A percentile compares a stretch with the other conserved stretches of the same genome.
Evolutionary conservation across 139 green algal species (phyloP).

Genomic region (Closterium sp.): DNA sequence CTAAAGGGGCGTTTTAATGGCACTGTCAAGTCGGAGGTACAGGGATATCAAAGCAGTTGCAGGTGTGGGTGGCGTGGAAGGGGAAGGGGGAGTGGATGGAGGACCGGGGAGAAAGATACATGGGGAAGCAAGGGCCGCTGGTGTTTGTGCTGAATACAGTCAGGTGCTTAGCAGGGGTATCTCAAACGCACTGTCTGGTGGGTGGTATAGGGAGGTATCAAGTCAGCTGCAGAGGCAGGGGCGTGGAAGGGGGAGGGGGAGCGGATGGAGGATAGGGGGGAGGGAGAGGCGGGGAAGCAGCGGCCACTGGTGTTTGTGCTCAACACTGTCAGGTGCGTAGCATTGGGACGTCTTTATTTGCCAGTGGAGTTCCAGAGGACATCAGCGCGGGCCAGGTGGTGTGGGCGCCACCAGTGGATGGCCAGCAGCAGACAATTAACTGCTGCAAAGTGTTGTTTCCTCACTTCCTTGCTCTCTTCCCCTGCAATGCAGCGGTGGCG

Average conservation of each 20-base stretch:
- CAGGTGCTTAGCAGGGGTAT: neutral
- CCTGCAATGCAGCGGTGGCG: slow-evolving; percentile 31
- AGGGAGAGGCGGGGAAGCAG: slow-evolving; percentile 71
- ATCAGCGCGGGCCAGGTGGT: slow-evolving; percentile 57
- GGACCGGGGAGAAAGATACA: slow-evolving; percentile 89
- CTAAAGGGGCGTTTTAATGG: too few species aligned
- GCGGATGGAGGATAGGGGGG: slow-evolving; percentile 81
- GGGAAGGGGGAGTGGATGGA: slow-evolving; percentile 67
- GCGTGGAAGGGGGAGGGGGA: slow-evolving; percentile 67
- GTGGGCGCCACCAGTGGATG: neutral
- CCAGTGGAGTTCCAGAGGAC: slow-evolving; percentile 52
- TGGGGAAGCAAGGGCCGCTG: slow-evolving; percentile 49
- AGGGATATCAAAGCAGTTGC: too few species aligned
- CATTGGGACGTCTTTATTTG: too few species aligned
- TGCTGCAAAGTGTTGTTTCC: too few species aligned
- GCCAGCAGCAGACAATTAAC: slow-evolving; percentile 13
- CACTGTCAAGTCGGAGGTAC: too few species aligned
- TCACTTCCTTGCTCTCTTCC: slow-evolving; percentile 49
- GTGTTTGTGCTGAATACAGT: slow-evolving; percentile 46
- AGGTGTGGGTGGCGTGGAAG: slow-evolving; percentile 70
- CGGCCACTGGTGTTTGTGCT: slow-evolving; percentile 45
- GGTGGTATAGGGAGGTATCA: too few species aligned
- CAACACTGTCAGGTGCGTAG: slow-evolving; percentile 38
- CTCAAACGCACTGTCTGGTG: too few species aligned
- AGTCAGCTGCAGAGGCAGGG: neutral